Evolutionary conservation across 305 asterid species (phyloP).

Genomic region (Fraxinus nigra): DNA sequence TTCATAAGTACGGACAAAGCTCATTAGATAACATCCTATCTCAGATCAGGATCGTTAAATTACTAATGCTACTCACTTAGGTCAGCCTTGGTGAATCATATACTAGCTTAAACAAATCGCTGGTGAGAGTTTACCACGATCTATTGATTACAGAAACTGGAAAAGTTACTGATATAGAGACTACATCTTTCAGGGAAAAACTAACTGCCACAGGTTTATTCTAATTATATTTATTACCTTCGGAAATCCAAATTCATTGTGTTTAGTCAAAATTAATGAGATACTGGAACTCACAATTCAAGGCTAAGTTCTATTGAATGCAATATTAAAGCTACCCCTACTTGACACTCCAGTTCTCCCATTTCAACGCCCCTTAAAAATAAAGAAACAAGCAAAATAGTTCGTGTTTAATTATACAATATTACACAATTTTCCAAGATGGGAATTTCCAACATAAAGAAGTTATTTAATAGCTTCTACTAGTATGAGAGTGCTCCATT

Average conservation of each 20-base stretch:
- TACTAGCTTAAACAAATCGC: neutral
- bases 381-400: neutral
- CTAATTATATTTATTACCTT: neutral
- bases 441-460: neutral
- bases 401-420: neutral
- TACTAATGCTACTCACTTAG: slow-evolving; percentile 13
- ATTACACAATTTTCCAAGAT: neutral
- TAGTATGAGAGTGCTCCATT: neutral
- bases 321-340: neutral
- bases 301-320: neutral
- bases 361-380: neutral
- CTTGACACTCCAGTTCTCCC: neutral
- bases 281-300: neutral
- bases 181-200: slow-evolving; percentile 8
- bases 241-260: neutral
- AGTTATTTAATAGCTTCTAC: neutral
- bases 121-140: neutral
- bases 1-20: neutral
- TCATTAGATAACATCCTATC: neutral
- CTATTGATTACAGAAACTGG: neutral
- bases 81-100: neutral
- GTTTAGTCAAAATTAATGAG: neutral
- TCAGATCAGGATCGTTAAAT: neutral
- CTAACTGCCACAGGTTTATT: neutral
- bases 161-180: neutral